These are phyloP conservation scores for Rhodamnia argentea DNA, from an alignment of 345 rosid species.

Conservation along the genomic window DNA sequence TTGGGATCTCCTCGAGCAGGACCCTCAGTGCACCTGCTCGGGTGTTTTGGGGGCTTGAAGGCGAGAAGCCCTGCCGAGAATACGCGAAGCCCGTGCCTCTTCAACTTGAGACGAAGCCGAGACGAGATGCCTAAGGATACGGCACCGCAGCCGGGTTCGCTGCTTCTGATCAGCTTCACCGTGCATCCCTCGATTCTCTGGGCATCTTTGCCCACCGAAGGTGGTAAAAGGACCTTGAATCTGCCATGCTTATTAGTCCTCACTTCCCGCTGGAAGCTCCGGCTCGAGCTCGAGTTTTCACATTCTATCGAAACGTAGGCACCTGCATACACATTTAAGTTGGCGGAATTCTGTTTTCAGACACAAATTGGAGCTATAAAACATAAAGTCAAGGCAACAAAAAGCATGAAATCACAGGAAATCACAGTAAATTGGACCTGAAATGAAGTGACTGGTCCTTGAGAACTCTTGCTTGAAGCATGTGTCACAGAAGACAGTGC, in stretches of 20 bases:
- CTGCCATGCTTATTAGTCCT: constrained; percentile 57
- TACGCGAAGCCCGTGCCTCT: constrained; percentile 26
- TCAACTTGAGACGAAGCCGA: constrained; percentile 44
- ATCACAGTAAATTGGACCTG: constrained; percentile 34
- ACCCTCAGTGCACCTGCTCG: constrained; percentile 28
- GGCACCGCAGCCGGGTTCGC: constrained; percentile 54
- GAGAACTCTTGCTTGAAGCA: constrained; percentile 55
- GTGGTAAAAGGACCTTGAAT: constrained; percentile 49
- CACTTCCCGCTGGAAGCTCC: constrained; percentile 34
- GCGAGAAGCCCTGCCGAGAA: constrained; percentile 84
- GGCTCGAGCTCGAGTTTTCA: constrained; percentile 26
- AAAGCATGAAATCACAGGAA: not conserved
- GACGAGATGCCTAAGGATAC: constrained; percentile 64
- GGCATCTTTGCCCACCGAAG: constrained; percentile 47
- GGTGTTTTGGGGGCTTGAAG: constrained; percentile 66
- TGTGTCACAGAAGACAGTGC: constrained; percentile 85
- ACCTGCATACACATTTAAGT: constrained; percentile 25
- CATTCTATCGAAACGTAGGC: constrained; percentile 73
- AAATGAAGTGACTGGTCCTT: constrained; percentile 52
- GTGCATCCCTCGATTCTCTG: constrained; percentile 48
- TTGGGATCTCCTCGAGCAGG: not conserved
- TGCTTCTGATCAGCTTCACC: constrained; percentile 49
- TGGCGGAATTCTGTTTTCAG: not conserved
- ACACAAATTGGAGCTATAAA: not conserved
- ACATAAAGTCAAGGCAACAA: not conserved